Evolutionary conservation across 139 green algal genomes (phyloP).

Genomic region (Yamagishiella unicocca): DNA sequence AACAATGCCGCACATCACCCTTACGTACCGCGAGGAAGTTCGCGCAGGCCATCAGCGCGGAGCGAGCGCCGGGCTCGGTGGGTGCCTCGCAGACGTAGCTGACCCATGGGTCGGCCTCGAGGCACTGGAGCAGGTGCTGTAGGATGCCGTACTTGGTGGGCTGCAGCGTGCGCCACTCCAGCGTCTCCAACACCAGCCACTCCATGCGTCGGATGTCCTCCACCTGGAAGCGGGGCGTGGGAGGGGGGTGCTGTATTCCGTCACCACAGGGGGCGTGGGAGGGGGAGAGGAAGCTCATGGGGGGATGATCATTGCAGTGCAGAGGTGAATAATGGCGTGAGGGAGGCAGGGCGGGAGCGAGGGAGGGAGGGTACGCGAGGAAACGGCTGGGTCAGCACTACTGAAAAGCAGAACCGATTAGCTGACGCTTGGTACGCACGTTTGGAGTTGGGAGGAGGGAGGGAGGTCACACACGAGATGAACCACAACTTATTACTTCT

Average conservation of each 20-base stretch:
- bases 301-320: no score
- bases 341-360: neutral
- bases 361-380: neutral
- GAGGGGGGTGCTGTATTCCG: no score
- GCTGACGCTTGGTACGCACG: no score
- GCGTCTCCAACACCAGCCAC: conserved; percentile 61
- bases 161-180: conserved; percentile 59
- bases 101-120: neutral
- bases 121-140: conserved; percentile 54
- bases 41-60: neutral
- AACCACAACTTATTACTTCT: no score
- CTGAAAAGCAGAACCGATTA: no score
- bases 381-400: no score
- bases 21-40: neutral
- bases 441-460: no score
- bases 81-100: neutral
- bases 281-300: no score
- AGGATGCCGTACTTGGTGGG: conserved; percentile 71
- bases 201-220: conserved; percentile 72
- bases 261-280: no score
- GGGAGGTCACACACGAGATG: no score
- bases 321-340: neutral
- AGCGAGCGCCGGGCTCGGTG: neutral
- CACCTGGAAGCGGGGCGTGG: no score
- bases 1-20: neutral